Evolutionary conservation across 1,139 yeast genomes (phyloP).

Genomic region (Hansenula lynferdii): DNA sequence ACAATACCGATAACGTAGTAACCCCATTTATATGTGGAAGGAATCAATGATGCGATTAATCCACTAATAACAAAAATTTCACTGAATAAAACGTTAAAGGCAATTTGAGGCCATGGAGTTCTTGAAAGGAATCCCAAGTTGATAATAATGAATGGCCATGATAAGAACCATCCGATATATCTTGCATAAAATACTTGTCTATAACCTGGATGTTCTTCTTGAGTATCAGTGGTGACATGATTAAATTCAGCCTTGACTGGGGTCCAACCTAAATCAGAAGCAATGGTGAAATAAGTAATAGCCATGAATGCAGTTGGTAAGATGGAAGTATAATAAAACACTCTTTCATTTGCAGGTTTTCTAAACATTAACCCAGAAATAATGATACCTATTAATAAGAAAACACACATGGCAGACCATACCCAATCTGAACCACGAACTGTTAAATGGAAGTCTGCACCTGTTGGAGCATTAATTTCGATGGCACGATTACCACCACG

Average conservation of each 20-base stretch:
- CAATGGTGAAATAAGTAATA: constrained; percentile 52
- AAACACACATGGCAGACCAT: constrained; percentile 54
- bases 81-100: constrained; percentile 37
- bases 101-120: constrained; percentile 32
- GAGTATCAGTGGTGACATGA: constrained; percentile 36
- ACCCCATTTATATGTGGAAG: constrained; percentile 65
- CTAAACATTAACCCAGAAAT: constrained; percentile 47
- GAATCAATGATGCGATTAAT: constrained; percentile 49
- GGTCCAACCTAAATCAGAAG: constrained; percentile 57
- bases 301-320: constrained; percentile 43
- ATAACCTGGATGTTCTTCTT: constrained; percentile 30
- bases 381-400: constrained; percentile 19
- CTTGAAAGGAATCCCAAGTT: constrained; percentile 43
- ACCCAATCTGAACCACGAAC: constrained; percentile 59
- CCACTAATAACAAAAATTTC: constrained; percentile 49
- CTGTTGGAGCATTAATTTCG: constrained; percentile 12
- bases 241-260: constrained; percentile 44
- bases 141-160: constrained; percentile 49
- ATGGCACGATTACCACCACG: constrained; percentile 1
- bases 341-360: constrained; percentile 23
- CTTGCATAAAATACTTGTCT: constrained; percentile 62
- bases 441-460: constrained; percentile 45
- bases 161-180: constrained; percentile 61
- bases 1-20: constrained; percentile 40
- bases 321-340: constrained; percentile 42